phyloP scores from a whole-genome alignment of 306 rosid genomes.

The Fragaria nilgerrensis region DNA sequence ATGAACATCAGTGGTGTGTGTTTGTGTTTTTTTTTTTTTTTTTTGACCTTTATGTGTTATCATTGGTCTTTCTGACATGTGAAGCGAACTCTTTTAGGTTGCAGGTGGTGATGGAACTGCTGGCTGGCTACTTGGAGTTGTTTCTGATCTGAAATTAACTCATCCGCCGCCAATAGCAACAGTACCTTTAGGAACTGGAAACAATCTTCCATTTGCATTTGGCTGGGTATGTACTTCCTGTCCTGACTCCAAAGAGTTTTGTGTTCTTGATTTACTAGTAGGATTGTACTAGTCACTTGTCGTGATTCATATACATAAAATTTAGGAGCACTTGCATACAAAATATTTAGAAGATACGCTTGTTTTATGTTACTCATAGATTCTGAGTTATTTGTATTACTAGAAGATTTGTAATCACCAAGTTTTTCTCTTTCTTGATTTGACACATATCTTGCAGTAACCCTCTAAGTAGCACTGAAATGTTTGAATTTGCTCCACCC shows the following conservation, averaged over 20 bases:
- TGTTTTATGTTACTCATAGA: background rate
- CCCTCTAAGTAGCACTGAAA: background rate
- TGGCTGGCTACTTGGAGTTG: slow-evolving; percentile 99
- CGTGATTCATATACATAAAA: background rate
- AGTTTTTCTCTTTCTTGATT: background rate
- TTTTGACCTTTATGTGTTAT: background rate
- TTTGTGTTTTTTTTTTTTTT: background rate
- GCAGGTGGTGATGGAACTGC: slow-evolving; percentile 99
- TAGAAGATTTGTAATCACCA: background rate
- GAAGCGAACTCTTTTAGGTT: slow-evolving; percentile 47
- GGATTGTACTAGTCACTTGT: background rate
- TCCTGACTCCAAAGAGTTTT: background rate
- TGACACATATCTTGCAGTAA: background rate
- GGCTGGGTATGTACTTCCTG: slow-evolving; percentile 73
- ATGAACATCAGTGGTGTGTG: background rate
- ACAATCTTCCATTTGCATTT: slow-evolving; percentile 96
- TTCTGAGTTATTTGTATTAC: background rate
- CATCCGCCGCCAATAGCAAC: slow-evolving; percentile 88
- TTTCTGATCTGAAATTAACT: slow-evolving; percentile 82
- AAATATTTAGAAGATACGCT: background rate
- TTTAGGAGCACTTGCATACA: background rate
- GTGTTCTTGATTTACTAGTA: background rate
- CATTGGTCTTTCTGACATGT: background rate
- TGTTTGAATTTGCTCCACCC: background rate
- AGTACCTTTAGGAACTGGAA: slow-evolving; percentile 93